phyloP scores from a whole-genome alignment of 139 green algal species.

The Chlorella sorokiniana region DNA sequence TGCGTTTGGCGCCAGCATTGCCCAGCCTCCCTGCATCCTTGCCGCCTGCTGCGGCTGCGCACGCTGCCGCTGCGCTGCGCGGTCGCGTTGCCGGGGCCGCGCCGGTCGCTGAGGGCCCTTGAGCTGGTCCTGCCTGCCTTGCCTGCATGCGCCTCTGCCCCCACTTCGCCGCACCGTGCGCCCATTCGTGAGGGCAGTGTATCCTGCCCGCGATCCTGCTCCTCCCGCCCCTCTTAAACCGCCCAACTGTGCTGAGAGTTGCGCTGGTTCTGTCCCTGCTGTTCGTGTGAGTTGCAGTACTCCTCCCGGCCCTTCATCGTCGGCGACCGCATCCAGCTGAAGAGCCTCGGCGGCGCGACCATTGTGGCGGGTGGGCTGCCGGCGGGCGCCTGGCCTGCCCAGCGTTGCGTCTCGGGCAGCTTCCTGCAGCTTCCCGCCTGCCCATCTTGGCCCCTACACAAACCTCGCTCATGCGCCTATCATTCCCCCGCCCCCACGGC shows the following conservation, averaged over 20 bases:
- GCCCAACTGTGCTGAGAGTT: no score
- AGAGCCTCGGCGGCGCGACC: constrained; percentile 31
- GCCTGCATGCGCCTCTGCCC: no score
- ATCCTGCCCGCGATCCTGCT: no score
- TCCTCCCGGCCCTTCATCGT: constrained; percentile 52
- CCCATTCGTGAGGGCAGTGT: no score
- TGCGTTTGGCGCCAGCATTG: background rate
- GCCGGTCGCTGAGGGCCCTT: no score
- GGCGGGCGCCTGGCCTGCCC: background rate
- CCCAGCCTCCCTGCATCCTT: background rate
- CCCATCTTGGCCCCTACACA: no score
- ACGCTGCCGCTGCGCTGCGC: no score
- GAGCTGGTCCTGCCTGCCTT: no score
- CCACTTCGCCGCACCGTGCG: no score
- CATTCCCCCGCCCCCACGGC: background rate
- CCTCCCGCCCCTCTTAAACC: background rate
- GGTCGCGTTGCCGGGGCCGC: no score
- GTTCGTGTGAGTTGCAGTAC: constrained; percentile 22
- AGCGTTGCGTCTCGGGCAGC: background rate
- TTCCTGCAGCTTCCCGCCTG: no score
- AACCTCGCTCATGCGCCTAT: background rate
- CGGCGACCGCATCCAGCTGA: constrained; percentile 59
- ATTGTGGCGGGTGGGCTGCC: constrained; percentile 5
- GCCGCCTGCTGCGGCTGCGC: no score
- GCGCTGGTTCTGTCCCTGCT: background rate